These are phyloP conservation scores for Hymenoscyphus infarciens DNA, from an alignment of 2,329 filamentous ascomycete species.

Conservation along the genomic window DNA sequence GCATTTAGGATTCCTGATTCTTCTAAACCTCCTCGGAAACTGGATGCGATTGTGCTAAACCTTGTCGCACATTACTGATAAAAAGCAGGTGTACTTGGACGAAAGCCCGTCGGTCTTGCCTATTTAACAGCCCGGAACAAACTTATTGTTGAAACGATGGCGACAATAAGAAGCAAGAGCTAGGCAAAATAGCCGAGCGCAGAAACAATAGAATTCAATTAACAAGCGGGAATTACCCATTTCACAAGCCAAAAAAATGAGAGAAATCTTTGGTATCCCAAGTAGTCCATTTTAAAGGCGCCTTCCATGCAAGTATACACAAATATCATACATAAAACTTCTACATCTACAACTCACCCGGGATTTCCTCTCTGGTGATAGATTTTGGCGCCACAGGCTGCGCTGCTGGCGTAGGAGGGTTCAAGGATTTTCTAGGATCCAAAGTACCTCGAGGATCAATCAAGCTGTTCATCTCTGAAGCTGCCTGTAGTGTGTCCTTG, in stretches of 20 bases:
- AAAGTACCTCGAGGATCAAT: not conserved
- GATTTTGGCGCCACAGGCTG: not conserved
- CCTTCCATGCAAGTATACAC: conserved; percentile 3
- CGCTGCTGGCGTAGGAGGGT: not conserved
- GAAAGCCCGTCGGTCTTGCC: too few relatives aligned
- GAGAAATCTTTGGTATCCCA: not conserved
- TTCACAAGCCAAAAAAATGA: too few relatives aligned
- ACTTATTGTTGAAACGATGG: too few relatives aligned
- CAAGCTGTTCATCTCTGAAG: not conserved
- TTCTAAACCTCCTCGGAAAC: too few relatives aligned
- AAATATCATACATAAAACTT: not conserved
- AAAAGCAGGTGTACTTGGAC: too few relatives aligned
- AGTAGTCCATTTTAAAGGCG: not conserved
- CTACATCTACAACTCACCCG: not conserved
- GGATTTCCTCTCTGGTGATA: not conserved
- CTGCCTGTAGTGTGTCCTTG: not conserved
- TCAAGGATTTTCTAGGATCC: not conserved
- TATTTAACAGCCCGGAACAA: too few relatives aligned
- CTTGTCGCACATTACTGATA: too few relatives aligned
- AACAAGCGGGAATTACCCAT: not conserved
- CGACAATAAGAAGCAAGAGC: too few relatives aligned
- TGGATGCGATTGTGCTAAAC: too few relatives aligned
- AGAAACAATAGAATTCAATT: too few relatives aligned
- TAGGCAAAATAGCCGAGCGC: too few relatives aligned
- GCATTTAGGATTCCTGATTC: too few relatives aligned